These are phyloP conservation scores for Xylaria sp. DNA, from an alignment of 495 filamentous ascomycete species.

Conservation along the genomic window DNA sequence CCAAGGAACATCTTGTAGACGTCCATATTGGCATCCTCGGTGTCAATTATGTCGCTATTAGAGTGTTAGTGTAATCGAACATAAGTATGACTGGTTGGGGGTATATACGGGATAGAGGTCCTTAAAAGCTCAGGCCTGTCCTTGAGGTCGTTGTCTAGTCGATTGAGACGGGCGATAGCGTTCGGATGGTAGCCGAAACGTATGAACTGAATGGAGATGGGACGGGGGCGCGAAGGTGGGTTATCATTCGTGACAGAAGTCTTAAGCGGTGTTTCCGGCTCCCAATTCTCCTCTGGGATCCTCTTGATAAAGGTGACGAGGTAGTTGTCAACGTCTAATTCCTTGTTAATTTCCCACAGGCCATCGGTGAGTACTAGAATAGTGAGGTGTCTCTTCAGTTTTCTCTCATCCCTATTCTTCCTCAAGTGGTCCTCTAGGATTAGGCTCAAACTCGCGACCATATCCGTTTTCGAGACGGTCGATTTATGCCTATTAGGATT, in stretches of 20 bases:
- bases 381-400: slow-evolving; percentile 28
- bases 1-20: slow-evolving; percentile 49
- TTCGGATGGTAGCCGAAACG: slow-evolving; percentile 41
- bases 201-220: slow-evolving; percentile 44
- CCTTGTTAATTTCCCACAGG: slow-evolving; percentile 34
- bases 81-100: not conserved
- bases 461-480: not conserved
- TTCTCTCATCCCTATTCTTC: slow-evolving; percentile 10
- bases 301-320: slow-evolving; percentile 30
- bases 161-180: slow-evolving; percentile 35
- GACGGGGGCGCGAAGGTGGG: slow-evolving; percentile 18
- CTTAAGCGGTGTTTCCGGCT: not conserved
- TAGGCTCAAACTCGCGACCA: not conserved
- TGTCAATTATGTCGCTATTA: slow-evolving; percentile 44
- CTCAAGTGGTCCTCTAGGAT: slow-evolving; percentile 2
- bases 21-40: slow-evolving; percentile 38
- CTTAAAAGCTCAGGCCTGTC: slow-evolving; percentile 13
- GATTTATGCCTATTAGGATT: not conserved
- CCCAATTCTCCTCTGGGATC: slow-evolving; percentile 30
- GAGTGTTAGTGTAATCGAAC: slow-evolving; percentile 8
- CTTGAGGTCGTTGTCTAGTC: slow-evolving; percentile 42
- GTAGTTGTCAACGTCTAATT: slow-evolving; percentile 8
- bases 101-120: slow-evolving; percentile 26
- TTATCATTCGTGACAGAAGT: not conserved
- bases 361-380: slow-evolving; percentile 46